These are phyloP conservation scores for Lenzites betulinus DNA, from an alignment of 768 basidiomycete genomes.

Conservation along the genomic window DNA sequence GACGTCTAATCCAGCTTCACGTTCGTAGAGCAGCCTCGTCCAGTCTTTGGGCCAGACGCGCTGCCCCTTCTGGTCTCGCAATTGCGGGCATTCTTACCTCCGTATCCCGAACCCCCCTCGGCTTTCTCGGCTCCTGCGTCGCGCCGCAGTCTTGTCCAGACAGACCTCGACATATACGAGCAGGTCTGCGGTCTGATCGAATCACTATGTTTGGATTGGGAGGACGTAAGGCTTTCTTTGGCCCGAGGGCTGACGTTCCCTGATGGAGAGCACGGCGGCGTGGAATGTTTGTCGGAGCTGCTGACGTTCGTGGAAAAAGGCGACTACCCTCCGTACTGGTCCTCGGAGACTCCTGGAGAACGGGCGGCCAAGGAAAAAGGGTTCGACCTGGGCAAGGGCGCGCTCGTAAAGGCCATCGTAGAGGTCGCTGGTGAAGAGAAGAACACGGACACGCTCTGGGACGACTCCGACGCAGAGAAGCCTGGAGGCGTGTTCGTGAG, in stretches of 20 bases:
- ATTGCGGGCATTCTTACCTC: conserved; percentile 62
- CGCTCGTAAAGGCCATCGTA: conserved; percentile 82
- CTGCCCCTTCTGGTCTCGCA: conserved; percentile 64
- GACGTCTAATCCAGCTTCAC: not conserved
- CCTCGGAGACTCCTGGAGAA: conserved; percentile 44
- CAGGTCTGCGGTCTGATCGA: conserved; percentile 77
- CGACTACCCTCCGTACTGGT: conserved; percentile 68
- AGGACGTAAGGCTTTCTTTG: conserved; percentile 71
- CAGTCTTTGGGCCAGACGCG: conserved; percentile 61
- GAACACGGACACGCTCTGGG: conserved; percentile 79
- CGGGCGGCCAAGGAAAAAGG: conserved; percentile 63
- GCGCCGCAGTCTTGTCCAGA: conserved; percentile 49
- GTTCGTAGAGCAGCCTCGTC: conserved; percentile 42
- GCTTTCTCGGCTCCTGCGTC: conserved; percentile 44
- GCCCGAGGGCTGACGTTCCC: conserved; percentile 66
- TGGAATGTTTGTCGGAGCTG: conserved; percentile 62
- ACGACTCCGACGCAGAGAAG: conserved; percentile 51
- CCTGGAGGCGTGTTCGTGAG: conserved; percentile 74
- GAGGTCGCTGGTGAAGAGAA: conserved; percentile 83
- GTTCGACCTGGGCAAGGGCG: conserved; percentile 83
- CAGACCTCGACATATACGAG: conserved; percentile 74
- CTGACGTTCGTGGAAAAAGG: conserved; percentile 77
- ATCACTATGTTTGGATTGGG: conserved; percentile 75
- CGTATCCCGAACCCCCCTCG: conserved; percentile 42
- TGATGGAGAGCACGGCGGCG: conserved; percentile 50